Conservation (phyloP, 1,139 yeast species). For the Pichia sp. region DNA sequence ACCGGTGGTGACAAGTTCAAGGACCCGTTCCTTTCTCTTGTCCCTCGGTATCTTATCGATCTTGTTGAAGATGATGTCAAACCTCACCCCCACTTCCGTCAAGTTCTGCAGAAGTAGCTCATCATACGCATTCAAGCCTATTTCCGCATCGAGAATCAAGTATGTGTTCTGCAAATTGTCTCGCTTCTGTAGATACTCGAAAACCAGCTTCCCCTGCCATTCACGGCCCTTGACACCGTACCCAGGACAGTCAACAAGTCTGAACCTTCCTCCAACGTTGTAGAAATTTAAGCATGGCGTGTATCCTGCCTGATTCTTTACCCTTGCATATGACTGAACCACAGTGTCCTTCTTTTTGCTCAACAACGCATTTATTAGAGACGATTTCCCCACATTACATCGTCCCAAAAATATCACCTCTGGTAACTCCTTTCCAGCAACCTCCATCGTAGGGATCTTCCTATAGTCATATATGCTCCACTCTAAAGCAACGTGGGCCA, state of each 20-base stretch:
- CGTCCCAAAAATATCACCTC: slow-evolving; percentile 74
- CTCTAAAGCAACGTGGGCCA: slow-evolving; percentile 43
- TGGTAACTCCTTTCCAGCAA: slow-evolving; percentile 37
- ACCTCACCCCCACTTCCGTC: slow-evolving; percentile 53
- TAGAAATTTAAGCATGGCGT: slow-evolving; percentile 75
- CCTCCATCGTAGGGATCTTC: slow-evolving; percentile 42
- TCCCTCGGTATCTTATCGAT: slow-evolving; percentile 45
- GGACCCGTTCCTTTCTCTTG: slow-evolving; percentile 22
- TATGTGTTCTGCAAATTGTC: slow-evolving; percentile 53
- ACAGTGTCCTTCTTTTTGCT: slow-evolving; percentile 34
- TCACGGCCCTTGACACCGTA: slow-evolving; percentile 63
- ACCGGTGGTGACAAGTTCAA: slow-evolving; percentile 26
- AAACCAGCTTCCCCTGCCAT: slow-evolving; percentile 63
- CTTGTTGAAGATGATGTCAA: slow-evolving; percentile 74
- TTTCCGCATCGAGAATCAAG: slow-evolving; percentile 54
- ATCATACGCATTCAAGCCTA: slow-evolving; percentile 59
- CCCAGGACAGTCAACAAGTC: slow-evolving; percentile 82
- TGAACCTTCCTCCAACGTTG: slow-evolving; percentile 56
- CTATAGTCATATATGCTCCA: slow-evolving; percentile 54
- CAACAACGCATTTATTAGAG: slow-evolving; percentile 56
- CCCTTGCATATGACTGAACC: slow-evolving; percentile 26
- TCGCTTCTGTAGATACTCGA: slow-evolving; percentile 55
- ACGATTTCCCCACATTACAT: slow-evolving; percentile 82
- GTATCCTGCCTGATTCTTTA: slow-evolving; percentile 52
- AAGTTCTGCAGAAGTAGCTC: slow-evolving; percentile 47